These are phyloP conservation scores for Purpureocillium lavendulum DNA, from an alignment of 2,329 filamentous ascomycete species.

Conservation along the genomic window DNA sequence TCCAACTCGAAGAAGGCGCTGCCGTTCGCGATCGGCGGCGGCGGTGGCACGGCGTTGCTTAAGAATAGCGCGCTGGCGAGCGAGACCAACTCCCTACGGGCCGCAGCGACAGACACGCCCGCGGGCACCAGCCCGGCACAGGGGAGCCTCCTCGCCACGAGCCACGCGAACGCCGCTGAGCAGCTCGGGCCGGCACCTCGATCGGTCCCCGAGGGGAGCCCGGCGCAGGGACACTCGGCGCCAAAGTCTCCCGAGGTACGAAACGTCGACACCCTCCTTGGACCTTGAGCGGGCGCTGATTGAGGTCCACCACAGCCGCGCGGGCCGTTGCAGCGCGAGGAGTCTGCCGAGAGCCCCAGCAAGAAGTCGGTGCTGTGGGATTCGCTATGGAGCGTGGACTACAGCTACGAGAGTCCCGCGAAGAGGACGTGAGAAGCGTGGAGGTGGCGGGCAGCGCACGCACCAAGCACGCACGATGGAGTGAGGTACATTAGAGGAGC, in stretches of 20 bases:
- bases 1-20: slow-evolving; percentile 72
- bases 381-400: slow-evolving; percentile 52
- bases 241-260: slow-evolving; percentile 42
- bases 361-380: slow-evolving; percentile 54
- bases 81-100: slow-evolving; percentile 51
- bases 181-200: slow-evolving; percentile 7
- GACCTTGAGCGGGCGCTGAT: slow-evolving; percentile 31
- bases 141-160: slow-evolving; percentile 15
- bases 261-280: slow-evolving; percentile 41
- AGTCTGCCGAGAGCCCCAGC: slow-evolving; percentile 28
- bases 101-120: slow-evolving; percentile 34
- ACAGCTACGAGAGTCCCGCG: slow-evolving; percentile 40
- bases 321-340: slow-evolving; percentile 26
- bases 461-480: not conserved
- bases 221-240: slow-evolving; percentile 10
- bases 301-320: slow-evolving; percentile 16
- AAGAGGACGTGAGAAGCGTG: slow-evolving; percentile 13
- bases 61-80: slow-evolving; percentile 46
- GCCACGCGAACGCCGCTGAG: slow-evolving; percentile 11
- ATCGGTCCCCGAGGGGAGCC: slow-evolving; percentile 15
- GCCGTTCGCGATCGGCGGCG: slow-evolving; percentile 38
- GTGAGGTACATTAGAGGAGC: no score
- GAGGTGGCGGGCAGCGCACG: not conserved
- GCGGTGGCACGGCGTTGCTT: slow-evolving; percentile 28
- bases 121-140: slow-evolving; percentile 32